Base-by-base conservation (phyloP, 192 early-diverging fungal species). In the Paraglomus brasilianum region DNA sequence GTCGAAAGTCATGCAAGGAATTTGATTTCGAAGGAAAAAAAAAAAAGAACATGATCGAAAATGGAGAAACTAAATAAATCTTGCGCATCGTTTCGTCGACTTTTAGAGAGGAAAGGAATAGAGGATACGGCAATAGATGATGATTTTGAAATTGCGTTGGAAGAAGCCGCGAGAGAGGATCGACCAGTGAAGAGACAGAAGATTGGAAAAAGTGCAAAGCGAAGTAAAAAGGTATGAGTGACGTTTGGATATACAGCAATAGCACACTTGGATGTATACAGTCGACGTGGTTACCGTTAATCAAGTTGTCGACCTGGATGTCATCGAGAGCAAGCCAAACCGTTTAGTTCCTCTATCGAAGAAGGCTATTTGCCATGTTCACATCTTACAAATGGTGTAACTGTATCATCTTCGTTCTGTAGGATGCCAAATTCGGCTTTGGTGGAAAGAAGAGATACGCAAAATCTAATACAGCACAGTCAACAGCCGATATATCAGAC, bases 391-490 rank as follows among this genome's bases (percentile, higher is more conserved):
- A n/a, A n/a, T n/a, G 30, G 30, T 30, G 3, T 30, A 30, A 30
- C 3, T 3, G 30, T 30, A 30, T 30, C 30, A 30, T 3, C 30
- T 30, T 30, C 30, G 30, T 30, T 30, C 30, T 30, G 50, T 93
- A 94, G 80, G 89, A 96, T 74, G 77, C 85, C 43, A 95, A 92
- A 82, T 98, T 88, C 76, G 94, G 94, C 1, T 95, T 92, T 83
- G 95, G 95, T 48, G 95, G 95, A 50, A 88, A 89, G 75, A 92
- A 94, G 82, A 80, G 91, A 38, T 72, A 81, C 55, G 66, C 79
- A 44, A 97, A 94, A 79, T 80, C 77, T 46, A 97, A 97, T 74
- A 91, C 91, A 8, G 79, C 85, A 7, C 91, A 93, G 19, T 87
- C 84, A 65, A 80, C 87, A 13, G 86, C 80, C 36, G 93, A 93